phyloP scores from a whole-genome alignment of 257 asterid genomes.

The Schizonepeta tenuifolia region DNA sequence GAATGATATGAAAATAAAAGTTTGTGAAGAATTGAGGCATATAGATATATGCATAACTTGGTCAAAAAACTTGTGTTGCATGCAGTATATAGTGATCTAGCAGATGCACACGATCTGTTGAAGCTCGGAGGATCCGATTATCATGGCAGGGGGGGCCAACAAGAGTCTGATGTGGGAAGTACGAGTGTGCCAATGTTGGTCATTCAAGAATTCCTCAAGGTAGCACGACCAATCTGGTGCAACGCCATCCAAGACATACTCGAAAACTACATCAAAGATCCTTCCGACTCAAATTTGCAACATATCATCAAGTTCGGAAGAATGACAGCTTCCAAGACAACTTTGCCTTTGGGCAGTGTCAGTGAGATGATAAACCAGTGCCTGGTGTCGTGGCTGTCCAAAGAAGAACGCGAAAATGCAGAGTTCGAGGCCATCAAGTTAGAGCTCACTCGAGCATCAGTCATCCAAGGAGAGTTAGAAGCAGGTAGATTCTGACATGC shows the following conservation, averaged over 20 bases:
- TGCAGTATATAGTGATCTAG: slow-evolving; percentile 80
- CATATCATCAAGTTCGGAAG: slow-evolving; percentile 57
- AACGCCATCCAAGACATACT: slow-evolving; percentile 64
- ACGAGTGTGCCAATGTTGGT: slow-evolving; percentile 60
- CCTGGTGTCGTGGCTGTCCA: slow-evolving; percentile 63
- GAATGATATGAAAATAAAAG: neutral
- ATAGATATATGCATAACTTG: slow-evolving; percentile 5
- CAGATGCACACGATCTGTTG: slow-evolving; percentile 72
- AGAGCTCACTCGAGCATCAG: slow-evolving; percentile 47
- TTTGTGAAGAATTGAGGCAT: neutral
- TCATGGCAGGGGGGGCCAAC: slow-evolving; percentile 86
- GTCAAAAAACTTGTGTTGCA: slow-evolving; percentile 18
- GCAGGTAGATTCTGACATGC: slow-evolving; percentile 28
- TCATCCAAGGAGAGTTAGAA: slow-evolving; percentile 25
- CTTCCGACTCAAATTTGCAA: slow-evolving; percentile 62
- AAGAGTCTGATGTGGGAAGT: slow-evolving; percentile 90
- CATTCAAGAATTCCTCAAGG: slow-evolving; percentile 78
- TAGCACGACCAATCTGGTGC: slow-evolving; percentile 90
- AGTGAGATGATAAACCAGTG: slow-evolving; percentile 66
- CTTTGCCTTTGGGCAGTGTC: slow-evolving; percentile 33
- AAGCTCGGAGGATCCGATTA: slow-evolving; percentile 98
- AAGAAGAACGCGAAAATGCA: slow-evolving; percentile 60
- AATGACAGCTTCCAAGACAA: slow-evolving; percentile 37
- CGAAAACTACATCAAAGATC: slow-evolving; percentile 59
- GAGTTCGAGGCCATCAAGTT: slow-evolving; percentile 61